phyloP scores from a whole-genome alignment of 768 basidiomycete genomes.

The Boletus sp. region DNA sequence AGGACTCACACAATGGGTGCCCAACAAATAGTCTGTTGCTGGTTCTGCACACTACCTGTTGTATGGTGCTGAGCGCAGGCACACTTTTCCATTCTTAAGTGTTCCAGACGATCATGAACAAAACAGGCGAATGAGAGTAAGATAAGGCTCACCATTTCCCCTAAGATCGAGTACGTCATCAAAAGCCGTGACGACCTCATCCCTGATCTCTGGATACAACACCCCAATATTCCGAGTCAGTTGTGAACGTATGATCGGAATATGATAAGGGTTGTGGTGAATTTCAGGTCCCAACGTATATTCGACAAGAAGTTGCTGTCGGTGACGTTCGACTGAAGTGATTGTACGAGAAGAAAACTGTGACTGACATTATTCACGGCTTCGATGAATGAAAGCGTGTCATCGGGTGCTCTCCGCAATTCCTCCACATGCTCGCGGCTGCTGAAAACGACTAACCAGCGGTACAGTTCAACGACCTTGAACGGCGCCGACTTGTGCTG shows the following conservation, averaged over 20 bases:
- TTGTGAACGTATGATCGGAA: conserved; percentile 25
- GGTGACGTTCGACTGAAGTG: background rate
- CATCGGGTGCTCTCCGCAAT: conserved; percentile 38
- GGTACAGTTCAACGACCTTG: conserved; percentile 25
- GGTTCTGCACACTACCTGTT: conserved; percentile 39
- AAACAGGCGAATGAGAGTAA: background rate
- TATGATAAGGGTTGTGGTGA: conserved; percentile 15
- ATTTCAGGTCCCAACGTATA: conserved; percentile 37
- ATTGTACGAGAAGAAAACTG: no score
- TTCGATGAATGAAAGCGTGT: conserved; percentile 34
- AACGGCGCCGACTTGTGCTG: conserved; percentile 32
- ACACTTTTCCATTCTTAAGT: background rate
- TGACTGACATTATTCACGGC: conserved; percentile 32
- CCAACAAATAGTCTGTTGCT: conserved; percentile 51
- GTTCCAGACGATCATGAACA: background rate
- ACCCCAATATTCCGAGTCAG: conserved; percentile 38
- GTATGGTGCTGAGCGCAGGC: conserved; percentile 6
- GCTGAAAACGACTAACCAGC: conserved; percentile 43
- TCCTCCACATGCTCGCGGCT: conserved; percentile 37
- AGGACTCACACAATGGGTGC: conserved; percentile 38
- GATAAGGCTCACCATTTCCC: background rate
- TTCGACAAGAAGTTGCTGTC: conserved; percentile 36
- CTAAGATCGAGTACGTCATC: background rate
- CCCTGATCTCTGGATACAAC: conserved; percentile 40
- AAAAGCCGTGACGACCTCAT: conserved; percentile 43